These are phyloP conservation scores for Phytophthora sp. DNA, from an alignment of 352 stramenopile genomes.

Conservation along the genomic window DNA sequence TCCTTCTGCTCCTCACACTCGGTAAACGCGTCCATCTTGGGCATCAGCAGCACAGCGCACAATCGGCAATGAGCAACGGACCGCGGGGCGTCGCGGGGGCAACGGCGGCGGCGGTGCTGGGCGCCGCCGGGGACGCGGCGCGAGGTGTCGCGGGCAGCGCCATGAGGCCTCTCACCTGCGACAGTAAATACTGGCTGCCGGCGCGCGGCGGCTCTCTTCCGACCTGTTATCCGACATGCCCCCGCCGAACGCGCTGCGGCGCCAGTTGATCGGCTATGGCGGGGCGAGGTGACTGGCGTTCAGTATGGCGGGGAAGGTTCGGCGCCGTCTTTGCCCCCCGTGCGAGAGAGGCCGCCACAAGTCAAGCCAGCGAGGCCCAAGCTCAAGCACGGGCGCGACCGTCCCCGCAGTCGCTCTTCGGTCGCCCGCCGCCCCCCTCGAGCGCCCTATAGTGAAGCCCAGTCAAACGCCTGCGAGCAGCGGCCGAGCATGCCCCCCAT, in stretches of 20 bases:
- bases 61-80: constrained; percentile 30
- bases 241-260: not conserved
- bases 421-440: too few relatives aligned
- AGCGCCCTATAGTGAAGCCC: too few relatives aligned
- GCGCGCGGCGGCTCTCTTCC: not conserved
- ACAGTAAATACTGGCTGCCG: not conserved
- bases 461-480: not conserved
- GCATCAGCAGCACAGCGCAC: constrained; percentile 14
- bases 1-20: constrained; percentile 84
- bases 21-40: constrained; percentile 46
- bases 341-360: not conserved
- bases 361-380: constrained; percentile 25
- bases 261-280: constrained; percentile 13
- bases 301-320: not conserved
- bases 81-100: not conserved
- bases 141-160: constrained; percentile 13
- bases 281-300: not conserved
- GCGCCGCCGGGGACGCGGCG: constrained; percentile 28
- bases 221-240: not conserved
- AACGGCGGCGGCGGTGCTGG: not conserved
- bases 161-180: not conserved
- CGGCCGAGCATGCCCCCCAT: constrained; percentile 51
- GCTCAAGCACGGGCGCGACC: constrained; percentile 4
- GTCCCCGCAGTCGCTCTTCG: not conserved
- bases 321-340: too few relatives aligned